phyloP scores from a whole-genome alignment of 495 filamentous ascomycete genomes.

The Penicillium goetzii region DNA sequence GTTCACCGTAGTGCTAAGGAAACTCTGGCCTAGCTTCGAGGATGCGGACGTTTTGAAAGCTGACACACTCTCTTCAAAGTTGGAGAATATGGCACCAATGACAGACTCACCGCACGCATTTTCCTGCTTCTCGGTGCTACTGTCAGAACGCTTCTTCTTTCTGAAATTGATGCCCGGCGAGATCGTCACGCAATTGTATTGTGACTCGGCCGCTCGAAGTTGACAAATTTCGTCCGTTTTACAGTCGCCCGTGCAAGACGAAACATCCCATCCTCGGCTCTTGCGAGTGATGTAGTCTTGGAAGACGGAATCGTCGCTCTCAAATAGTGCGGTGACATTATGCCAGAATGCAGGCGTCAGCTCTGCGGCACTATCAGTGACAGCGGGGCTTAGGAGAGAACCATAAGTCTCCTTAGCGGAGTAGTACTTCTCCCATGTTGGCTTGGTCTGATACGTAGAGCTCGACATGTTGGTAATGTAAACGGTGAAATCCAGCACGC shows the following conservation, averaged over 20 bases:
- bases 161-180: slow-evolving; percentile 30
- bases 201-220: slow-evolving; percentile 41
- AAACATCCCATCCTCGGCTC: slow-evolving; percentile 41
- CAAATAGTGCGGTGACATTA: slow-evolving; percentile 51
- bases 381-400: slow-evolving; percentile 43
- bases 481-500: slow-evolving; percentile 52
- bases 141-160: slow-evolving; percentile 18
- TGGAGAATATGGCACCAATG: slow-evolving; percentile 21
- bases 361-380: slow-evolving; percentile 43
- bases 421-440: slow-evolving; percentile 57
- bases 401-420: slow-evolving; percentile 57
- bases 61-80: slow-evolving; percentile 16
- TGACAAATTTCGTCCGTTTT: slow-evolving; percentile 46
- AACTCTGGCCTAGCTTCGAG: slow-evolving; percentile 17
- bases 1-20: slow-evolving; percentile 17
- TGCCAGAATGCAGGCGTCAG: slow-evolving; percentile 62
- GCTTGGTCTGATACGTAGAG: slow-evolving; percentile 44
- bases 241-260: slow-evolving; percentile 41
- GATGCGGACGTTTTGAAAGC: slow-evolving; percentile 14
- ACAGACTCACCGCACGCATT: slow-evolving; percentile 21
- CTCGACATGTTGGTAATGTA: slow-evolving; percentile 56
- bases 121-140: slow-evolving; percentile 6
- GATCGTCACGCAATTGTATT: slow-evolving; percentile 35
- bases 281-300: slow-evolving; percentile 46
- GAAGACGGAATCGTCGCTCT: slow-evolving; percentile 42